A percentile compares a stretch with the other conserved stretches of the same genome.
These are phyloP conservation scores for Ophiostoma tasmaniense DNA, from an alignment of 2,329 filamentous ascomycete species.

Conservation along the genomic window DNA sequence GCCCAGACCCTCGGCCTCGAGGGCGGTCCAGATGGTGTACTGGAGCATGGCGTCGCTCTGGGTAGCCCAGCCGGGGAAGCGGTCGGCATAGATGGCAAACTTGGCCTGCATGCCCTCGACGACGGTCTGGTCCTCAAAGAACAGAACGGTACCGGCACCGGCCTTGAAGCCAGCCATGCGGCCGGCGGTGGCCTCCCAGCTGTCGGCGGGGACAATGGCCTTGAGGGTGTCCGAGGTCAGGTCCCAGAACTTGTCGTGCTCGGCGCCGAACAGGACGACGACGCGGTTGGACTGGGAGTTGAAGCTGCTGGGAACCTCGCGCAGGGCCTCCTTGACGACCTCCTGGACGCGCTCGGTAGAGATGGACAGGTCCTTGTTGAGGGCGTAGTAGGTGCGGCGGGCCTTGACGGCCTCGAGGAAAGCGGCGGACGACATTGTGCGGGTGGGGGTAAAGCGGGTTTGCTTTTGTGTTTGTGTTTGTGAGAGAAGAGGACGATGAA, in stretches of 20 bases:
- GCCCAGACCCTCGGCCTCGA: constrained; percentile 76
- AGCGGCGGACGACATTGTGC: constrained; percentile 39
- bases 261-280: constrained; percentile 67
- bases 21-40: constrained; percentile 68
- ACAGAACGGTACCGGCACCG: constrained; percentile 75
- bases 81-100: constrained; percentile 66
- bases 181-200: constrained; percentile 45
- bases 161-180: constrained; percentile 52
- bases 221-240: constrained; percentile 57
- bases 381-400: constrained; percentile 62
- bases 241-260: constrained; percentile 87
- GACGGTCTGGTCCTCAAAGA: constrained; percentile 70
- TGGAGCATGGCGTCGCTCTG: constrained; percentile 80
- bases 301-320: constrained; percentile 71
- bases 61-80: constrained; percentile 67
- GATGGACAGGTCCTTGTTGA: constrained; percentile 56
- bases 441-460: constrained; percentile 20
- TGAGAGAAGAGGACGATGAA: constrained; percentile 8
- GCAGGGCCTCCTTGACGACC: constrained; percentile 55
- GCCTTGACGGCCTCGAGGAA: constrained; percentile 57
- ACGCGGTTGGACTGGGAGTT: constrained; percentile 79
- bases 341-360: constrained; percentile 51
- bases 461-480: background rate
- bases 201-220: constrained; percentile 56
- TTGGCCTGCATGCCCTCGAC: constrained; percentile 59